Evolutionary conservation across 768 basidiomycete genomes (phyloP).

Genomic region (Leccinum truebloodii): DNA sequence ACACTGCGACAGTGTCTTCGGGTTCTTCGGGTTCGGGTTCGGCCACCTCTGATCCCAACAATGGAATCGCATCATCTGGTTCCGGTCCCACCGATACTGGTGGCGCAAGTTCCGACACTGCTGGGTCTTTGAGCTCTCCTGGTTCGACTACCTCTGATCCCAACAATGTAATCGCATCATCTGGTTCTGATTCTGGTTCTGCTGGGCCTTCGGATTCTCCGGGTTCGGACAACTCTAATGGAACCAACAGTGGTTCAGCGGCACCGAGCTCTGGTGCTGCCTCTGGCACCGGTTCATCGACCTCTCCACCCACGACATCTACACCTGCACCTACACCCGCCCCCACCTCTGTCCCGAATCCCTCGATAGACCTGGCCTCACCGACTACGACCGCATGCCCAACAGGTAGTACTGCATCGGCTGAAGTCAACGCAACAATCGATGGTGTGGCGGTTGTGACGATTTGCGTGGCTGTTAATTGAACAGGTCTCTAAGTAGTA

Average conservation of each 20-base stretch:
- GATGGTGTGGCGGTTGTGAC: neutral
- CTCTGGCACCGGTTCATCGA: neutral
- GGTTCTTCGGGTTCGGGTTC: neutral
- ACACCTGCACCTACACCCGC: no score
- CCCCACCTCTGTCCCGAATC: no score
- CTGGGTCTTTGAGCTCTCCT: neutral
- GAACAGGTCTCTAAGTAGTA: neutral
- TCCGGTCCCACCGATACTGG: neutral
- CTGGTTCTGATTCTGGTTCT: neutral
- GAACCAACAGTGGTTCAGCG: neutral
- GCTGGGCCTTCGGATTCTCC: neutral
- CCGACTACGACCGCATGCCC: constrained; percentile 13
- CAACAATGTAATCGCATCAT: no score
- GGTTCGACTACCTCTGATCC: neutral
- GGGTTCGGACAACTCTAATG: constrained; percentile 2
- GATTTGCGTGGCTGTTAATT: constrained; percentile 18
- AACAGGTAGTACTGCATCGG: constrained; percentile 13
- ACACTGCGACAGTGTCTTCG: neutral
- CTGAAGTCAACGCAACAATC: neutral
- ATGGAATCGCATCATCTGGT: neutral
- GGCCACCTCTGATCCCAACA: neutral
- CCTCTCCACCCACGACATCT: constrained; percentile 4
- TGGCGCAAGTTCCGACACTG: neutral
- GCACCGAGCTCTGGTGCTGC: neutral
- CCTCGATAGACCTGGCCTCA: no score